phyloP scores from a whole-genome alignment of 164 flowering plant genomes.

The Paratinospora sagittata region DNA sequence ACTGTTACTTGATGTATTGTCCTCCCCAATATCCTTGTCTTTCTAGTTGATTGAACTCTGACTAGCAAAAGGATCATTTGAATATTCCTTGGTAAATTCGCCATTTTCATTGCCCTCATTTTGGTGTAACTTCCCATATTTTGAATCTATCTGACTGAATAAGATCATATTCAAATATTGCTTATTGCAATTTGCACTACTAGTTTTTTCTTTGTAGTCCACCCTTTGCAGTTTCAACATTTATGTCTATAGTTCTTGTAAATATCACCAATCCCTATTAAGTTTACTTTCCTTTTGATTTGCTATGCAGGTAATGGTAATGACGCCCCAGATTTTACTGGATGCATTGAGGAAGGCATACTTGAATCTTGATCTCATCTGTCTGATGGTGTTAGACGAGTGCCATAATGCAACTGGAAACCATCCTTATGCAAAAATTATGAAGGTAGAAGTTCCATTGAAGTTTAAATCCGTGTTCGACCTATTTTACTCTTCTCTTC shows the following conservation, averaged over 20 bases:
- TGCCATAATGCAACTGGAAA: constrained; percentile 78
- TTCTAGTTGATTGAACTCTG: neutral
- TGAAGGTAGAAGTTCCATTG: constrained; percentile 51
- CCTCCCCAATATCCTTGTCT: neutral
- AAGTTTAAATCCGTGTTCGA: neutral
- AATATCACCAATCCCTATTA: neutral
- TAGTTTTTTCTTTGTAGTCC: neutral
- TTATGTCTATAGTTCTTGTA: neutral
- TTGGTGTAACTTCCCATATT: neutral
- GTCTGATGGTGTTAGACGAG: constrained; percentile 69
- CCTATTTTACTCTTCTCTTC: neutral
- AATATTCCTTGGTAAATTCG: neutral
- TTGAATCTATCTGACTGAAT: neutral
- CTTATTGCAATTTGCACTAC: neutral
- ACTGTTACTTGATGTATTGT: neutral
- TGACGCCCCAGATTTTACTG: constrained; percentile 83
- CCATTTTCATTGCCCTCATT: neutral
- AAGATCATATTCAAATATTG: no score
- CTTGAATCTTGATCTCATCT: constrained; percentile 42
- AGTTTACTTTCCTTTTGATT: neutral
- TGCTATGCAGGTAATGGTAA: constrained; percentile 62
- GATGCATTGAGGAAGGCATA: constrained; percentile 80
- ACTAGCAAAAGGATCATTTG: neutral
- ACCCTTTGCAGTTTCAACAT: neutral
- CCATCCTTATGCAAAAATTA: constrained; percentile 77